Evolutionary conservation across 2,329 filamentous ascomycete genomes (phyloP).

Genomic region (Gyromitra esculenta): DNA sequence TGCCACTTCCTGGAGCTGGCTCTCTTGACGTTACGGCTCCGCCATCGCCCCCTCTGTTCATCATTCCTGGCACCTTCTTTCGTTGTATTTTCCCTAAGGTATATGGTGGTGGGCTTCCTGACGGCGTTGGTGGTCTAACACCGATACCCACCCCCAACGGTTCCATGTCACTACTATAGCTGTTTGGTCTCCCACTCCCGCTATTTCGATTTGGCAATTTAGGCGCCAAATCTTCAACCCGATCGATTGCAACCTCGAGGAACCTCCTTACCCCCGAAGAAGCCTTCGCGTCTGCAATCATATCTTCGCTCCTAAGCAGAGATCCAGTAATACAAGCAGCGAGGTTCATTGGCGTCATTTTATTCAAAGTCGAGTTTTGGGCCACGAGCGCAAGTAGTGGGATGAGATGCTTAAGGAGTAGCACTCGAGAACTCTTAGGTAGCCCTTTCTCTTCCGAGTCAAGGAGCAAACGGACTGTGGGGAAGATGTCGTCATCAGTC

Average conservation of each 20-base stretch:
- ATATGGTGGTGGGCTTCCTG: conserved; percentile 42
- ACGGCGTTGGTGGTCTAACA: conserved; percentile 20
- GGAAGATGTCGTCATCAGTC: conserved; percentile 58
- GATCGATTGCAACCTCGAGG: conserved; percentile 63
- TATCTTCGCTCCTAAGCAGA: conserved; percentile 66
- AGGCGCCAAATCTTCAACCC: conserved; percentile 60
- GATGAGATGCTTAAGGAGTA: conserved; percentile 65
- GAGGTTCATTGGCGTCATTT: conserved; percentile 67
- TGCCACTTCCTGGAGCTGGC: conserved; percentile 9
- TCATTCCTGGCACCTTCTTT: conserved; percentile 43
- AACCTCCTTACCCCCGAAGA: conserved; percentile 65
- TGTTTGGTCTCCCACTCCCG: conserved; percentile 5
- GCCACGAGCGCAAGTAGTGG: conserved; percentile 65
- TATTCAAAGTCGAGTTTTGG: conserved; percentile 64
- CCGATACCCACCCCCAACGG: conserved; percentile 18
- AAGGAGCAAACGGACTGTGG: conserved; percentile 63
- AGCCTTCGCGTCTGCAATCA: conserved; percentile 67
- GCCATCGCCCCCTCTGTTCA: conserved; percentile 15
- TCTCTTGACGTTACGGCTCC: conserved; percentile 26
- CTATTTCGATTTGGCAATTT: conserved; percentile 47
- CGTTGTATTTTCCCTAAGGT: conserved; percentile 35
- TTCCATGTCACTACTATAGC: conserved; percentile 16
- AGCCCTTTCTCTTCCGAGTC: conserved; percentile 62
- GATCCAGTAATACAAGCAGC: conserved; percentile 67
- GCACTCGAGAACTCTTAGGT: conserved; percentile 63